Percentiles rank a stretch among this genome's conserved stretches.
Conservation (phyloP, 1,139 yeast species). For the Debaryomycetaceae sp. region DNA sequence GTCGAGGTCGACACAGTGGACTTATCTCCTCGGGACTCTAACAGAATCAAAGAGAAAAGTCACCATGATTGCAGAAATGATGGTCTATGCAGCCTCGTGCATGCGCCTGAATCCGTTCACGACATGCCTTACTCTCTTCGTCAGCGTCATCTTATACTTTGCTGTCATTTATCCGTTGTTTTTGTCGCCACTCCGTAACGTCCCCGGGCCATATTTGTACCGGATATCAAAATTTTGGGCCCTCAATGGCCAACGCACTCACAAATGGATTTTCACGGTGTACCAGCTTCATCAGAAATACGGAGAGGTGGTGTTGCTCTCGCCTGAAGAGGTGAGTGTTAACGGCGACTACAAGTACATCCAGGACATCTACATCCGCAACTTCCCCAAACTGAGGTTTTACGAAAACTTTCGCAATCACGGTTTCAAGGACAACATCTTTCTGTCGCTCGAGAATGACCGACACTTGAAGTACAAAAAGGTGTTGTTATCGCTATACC, state of each 20-base stretch:
- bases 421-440: conserved; percentile 50
- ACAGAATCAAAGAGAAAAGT: too few relatives aligned
- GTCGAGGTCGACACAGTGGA: too few relatives aligned
- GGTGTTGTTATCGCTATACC: conserved; percentile 44
- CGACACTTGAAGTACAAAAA: conserved; percentile 49
- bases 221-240: conserved; percentile 43
- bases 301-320: conserved; percentile 57
- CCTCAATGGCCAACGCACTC: conserved; percentile 49
- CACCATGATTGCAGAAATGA: too few relatives aligned
- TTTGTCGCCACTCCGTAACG: conserved; percentile 44
- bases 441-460: conserved; percentile 48
- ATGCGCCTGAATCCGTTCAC: conserved; percentile 6
- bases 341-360: conserved; percentile 46
- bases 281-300: conserved; percentile 50
- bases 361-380: conserved; percentile 53
- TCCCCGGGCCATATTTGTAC: conserved; percentile 62
- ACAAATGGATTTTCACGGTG: conserved; percentile 47
- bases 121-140: not conserved
- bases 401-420: conserved; percentile 62
- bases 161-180: conserved; percentile 41
- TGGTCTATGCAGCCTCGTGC: too few relatives aligned
- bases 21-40: too few relatives aligned
- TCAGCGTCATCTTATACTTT: conserved; percentile 22
- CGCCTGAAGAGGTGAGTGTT: conserved; percentile 61
- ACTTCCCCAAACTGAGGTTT: conserved; percentile 57